A percentile compares a stretch with the other conserved stretches of the same genome.
Conservation (phyloP, 2,329 filamentous ascomycete genomes). For the Metarhizium guizhouense region DNA sequence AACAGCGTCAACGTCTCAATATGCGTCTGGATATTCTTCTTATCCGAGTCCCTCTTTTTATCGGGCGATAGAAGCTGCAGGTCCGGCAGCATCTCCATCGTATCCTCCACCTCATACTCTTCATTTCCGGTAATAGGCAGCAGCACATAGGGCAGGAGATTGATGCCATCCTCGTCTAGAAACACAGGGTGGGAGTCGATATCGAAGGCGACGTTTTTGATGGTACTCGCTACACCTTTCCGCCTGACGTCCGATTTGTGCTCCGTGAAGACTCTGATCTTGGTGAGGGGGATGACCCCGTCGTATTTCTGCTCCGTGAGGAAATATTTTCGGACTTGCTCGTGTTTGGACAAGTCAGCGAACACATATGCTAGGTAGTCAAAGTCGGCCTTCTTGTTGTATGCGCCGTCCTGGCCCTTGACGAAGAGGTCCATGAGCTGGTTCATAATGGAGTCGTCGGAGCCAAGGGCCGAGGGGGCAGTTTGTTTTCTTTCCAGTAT, state of each 20-base stretch:
- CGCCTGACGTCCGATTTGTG: slow-evolving; percentile 75
- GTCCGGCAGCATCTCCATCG: slow-evolving; percentile 77
- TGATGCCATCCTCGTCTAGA: slow-evolving; percentile 61
- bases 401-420: slow-evolving; percentile 71
- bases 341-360: slow-evolving; percentile 80
- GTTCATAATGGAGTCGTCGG: slow-evolving; percentile 68
- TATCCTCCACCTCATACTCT: slow-evolving; percentile 82
- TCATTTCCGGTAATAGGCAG: slow-evolving; percentile 83
- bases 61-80: slow-evolving; percentile 83
- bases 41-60: slow-evolving; percentile 74
- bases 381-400: slow-evolving; percentile 79
- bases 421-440: slow-evolving; percentile 95
- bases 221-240: slow-evolving; percentile 89
- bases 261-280: slow-evolving; percentile 90
- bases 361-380: slow-evolving; percentile 94
- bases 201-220: slow-evolving; percentile 91
- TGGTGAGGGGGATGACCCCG: slow-evolving; percentile 76
- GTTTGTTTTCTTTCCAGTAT: slow-evolving; percentile 61
- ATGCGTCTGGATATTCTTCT: slow-evolving; percentile 72
- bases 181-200: slow-evolving; percentile 62
- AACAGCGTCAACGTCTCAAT: slow-evolving; percentile 81
- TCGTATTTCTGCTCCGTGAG: slow-evolving; percentile 68
- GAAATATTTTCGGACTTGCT: slow-evolving; percentile 67
- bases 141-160: slow-evolving; percentile 81
- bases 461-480: slow-evolving; percentile 60